Base-by-base conservation (phyloP, 805 yeast genomes). In the Vanderwaltozyma polyspora region DNA sequence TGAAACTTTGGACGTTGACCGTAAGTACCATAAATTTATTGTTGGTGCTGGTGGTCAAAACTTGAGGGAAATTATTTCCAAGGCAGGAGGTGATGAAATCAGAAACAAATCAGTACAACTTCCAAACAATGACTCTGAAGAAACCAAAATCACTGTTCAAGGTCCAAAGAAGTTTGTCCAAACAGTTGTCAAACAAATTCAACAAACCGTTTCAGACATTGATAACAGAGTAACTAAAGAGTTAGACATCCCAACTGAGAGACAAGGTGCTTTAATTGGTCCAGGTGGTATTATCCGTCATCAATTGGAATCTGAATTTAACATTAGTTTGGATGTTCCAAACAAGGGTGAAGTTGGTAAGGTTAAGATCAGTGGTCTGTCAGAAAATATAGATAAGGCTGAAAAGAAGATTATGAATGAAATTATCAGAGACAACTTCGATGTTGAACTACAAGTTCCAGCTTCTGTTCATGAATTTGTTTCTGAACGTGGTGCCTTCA, bases 141-240 rank as follows among this genome's bases (percentile, higher is more conserved):
- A 79, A 13, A 54, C 52, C 15, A 66, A 67, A 32, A 67, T 91
- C 42, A 67, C 71, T 31, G 72, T 82, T 29, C 64, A 73, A 46
- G 99, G 98, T 50, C 79, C 84, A 53, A 75, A 76, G 55, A 58
- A 58, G 27, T 68, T 85, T 42, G 96, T 89, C 31, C 72, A 70
- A 15, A 72, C 74, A 43, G 73, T 86, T 35, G 66, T 79, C 40
- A 65, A 65, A 33, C 76, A 72, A 52, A 68, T 89, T 44, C 63
- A 74, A 36, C 65, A 66, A 33, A 63, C 87, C 33, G 79, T 86
- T 31, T 66, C 63, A 14, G 76, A 72, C 24, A 73, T 72, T 42
- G 85, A 84, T 55, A 74, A 73, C 34, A 60, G 76, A 32, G 62
- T 68, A 32, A 60, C 64, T 26, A 78, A 67, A 43, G 68, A 64